Evolutionary conservation across 2,329 filamentous ascomycete genomes (phyloP).

Genomic region (Claviceps fusiformis): DNA sequence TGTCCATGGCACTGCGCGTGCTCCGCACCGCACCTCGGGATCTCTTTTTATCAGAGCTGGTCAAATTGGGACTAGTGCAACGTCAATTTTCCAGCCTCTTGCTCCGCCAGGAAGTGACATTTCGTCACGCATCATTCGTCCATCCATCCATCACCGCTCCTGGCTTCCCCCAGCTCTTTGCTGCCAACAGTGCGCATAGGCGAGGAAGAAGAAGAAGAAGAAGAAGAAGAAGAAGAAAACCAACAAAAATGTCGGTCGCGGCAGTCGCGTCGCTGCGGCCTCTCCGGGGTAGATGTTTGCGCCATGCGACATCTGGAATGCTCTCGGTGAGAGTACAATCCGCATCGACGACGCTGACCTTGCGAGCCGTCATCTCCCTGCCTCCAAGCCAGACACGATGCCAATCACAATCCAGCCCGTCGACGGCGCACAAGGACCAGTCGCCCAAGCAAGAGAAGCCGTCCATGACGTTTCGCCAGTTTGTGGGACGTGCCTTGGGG

Average conservation of each 20-base stretch:
- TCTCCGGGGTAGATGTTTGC: constrained; percentile 17
- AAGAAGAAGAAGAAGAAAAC: not conserved
- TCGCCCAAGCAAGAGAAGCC: constrained; percentile 11
- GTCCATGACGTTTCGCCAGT: constrained; percentile 20
- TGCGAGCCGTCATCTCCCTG: constrained; percentile 18
- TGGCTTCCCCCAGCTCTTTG: not conserved
- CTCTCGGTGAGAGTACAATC: constrained; percentile 20
- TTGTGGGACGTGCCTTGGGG: constrained; percentile 16
- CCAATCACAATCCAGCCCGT: constrained; percentile 16
- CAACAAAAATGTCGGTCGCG: constrained; percentile 19
- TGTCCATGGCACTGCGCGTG: not conserved
- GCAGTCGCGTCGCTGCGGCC: constrained; percentile 21
- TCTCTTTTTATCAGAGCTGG: constrained; percentile 5
- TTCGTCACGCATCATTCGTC: not conserved
- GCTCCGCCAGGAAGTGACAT: not conserved
- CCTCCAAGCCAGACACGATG: constrained; percentile 14
- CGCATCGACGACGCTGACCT: constrained; percentile 13
- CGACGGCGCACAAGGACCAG: constrained; percentile 5
- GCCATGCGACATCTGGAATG: constrained; percentile 15
- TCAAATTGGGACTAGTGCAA: constrained; percentile 6
- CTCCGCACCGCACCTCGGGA: constrained; percentile 7
- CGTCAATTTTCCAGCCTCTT: not conserved
- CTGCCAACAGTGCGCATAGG: not conserved
- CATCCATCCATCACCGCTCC: not conserved
- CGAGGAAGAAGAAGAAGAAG: not conserved